Evolutionary conservation across 2,329 filamentous ascomycete species (phyloP), one percentile per base, ranked within the genome.

Genomic region (Salinomyces thailandicus): DNA sequence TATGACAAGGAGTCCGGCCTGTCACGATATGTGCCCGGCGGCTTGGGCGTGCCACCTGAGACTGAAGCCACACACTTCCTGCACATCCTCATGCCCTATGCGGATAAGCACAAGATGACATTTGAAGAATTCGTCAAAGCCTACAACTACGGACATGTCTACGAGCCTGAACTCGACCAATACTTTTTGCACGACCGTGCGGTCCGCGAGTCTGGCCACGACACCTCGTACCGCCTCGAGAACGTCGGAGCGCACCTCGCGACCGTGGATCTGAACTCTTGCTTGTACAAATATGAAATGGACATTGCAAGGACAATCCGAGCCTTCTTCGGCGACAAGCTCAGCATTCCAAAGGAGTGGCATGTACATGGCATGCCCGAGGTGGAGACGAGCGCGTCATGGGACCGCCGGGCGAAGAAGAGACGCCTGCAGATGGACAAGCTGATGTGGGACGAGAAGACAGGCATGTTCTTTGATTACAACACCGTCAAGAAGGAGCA

Each of bases 381-480:
- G 5, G 76, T 79, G 29, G 83, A 95, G 57, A 81, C 81, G 2
- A 95, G 89, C 1, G 79, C 86, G 1, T 69, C 75, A 32, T 98
- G 91, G 91, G 87, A 95, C 57, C 82, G 87, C 27, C 81, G 86
- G 26, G 85, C 86, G 31, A 83, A 81, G 64, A 76, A 79, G 52
- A 79, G 91, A 53, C 89, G 91, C 68, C 69, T 79, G 49, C 77
- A 77, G 6, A 91, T 96, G 51, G 84, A 96, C 62, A 91, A 86
- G 64, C 85, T 91, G 54, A 77, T 93, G 58, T 98, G 91, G 91
- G 82, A 93, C 56, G 81, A 89, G 48, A 71, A 84, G 48, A 78
- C 83, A 57, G 89, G 89, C 40, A 93, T 96, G 84, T 98, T 85
- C 69, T 96, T 96, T 56, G 91, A 98, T 63, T 98, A 96, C 61